Evolutionary conservation across 176 grass and related monocot genomes (phyloP).

Genomic region (Eragrostis curvula): DNA sequence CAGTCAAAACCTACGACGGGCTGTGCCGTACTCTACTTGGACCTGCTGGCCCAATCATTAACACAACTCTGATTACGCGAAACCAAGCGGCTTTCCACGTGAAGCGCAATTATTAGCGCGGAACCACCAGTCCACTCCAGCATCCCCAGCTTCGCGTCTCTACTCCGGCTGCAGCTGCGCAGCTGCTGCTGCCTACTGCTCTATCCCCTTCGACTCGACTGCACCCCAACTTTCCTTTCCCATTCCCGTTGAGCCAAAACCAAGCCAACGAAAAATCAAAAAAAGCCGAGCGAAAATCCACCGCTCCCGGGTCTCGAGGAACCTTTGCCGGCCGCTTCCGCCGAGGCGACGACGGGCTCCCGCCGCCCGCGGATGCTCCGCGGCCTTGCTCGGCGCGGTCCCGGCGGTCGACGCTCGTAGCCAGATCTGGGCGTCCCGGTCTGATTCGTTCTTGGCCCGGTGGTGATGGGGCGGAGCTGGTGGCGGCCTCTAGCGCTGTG

Average conservation of each 20-base stretch:
- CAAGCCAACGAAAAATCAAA: neutral
- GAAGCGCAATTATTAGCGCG: constrained; percentile 1
- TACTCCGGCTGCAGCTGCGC: neutral
- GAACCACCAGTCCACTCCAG: neutral
- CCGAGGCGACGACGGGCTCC: neutral
- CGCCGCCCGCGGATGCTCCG: constrained; percentile 11
- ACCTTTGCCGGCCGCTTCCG: constrained; percentile 30
- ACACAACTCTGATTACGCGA: neutral
- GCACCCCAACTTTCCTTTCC: constrained; percentile 35
- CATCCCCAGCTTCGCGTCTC: neutral
- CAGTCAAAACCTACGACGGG: neutral
- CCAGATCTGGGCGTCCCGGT: constrained; percentile 39
- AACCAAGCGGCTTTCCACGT: constrained; percentile 3
- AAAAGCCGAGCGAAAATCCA: neutral
- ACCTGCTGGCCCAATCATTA: constrained; percentile 3
- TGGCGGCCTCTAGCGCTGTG: constrained; percentile 26
- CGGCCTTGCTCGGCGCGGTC: neutral
- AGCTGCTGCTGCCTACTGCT: neutral
- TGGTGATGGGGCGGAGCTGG: constrained; percentile 44
- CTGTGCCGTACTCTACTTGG: neutral
- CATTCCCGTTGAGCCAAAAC: constrained; percentile 26
- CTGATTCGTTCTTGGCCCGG: neutral
- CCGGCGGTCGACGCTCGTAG: constrained; percentile 27
- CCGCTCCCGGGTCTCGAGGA: constrained; percentile 31
- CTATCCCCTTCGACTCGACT: neutral